phyloP scores from a whole-genome alignment of 2,329 filamentous ascomycete species.

The Aureobasidium pullulans region DNA sequence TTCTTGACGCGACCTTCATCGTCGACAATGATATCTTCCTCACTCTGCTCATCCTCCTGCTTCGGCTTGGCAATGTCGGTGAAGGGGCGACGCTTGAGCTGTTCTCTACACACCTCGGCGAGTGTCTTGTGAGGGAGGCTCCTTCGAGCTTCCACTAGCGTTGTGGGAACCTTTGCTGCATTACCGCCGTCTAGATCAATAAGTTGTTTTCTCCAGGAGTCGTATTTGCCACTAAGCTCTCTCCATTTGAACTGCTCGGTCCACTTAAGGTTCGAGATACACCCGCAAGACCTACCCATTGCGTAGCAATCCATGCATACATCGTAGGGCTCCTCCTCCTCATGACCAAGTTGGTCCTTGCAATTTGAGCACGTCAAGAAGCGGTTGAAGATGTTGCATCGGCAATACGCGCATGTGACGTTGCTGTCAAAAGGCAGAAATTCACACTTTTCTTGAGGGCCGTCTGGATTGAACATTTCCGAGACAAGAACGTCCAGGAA shows the following conservation, averaged over 20 bases:
- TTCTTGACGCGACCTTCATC: constrained; percentile 58
- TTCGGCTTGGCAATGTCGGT: constrained; percentile 65
- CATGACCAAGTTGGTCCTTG: constrained; percentile 56
- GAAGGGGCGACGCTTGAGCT: constrained; percentile 71
- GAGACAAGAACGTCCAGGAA: constrained; percentile 74
- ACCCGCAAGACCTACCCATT: constrained; percentile 92
- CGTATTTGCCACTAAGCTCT: constrained; percentile 68
- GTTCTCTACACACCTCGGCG: constrained; percentile 90
- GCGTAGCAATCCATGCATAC: constrained; percentile 97
- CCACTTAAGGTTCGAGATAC: constrained; percentile 79
- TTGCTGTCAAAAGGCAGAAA: constrained; percentile 78
- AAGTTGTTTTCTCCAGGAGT: constrained; percentile 72
- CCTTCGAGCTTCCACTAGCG: constrained; percentile 62
- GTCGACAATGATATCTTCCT: constrained; percentile 52
- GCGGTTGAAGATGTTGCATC: constrained; percentile 93
- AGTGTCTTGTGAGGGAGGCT: constrained; percentile 67
- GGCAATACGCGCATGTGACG: constrained; percentile 91
- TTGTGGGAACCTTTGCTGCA: constrained; percentile 57
- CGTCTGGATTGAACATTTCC: constrained; percentile 69
- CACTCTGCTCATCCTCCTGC: constrained; percentile 37
- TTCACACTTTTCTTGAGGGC: constrained; percentile 62
- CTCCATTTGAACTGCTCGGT: constrained; percentile 89
- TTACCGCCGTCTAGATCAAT: constrained; percentile 64
- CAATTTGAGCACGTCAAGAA: constrained; percentile 91
- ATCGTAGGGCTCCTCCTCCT: constrained; percentile 81